phyloP scores from a whole-genome alignment of 1,284 basidiomycete species.

The Ceratobasidium sp. region DNA sequence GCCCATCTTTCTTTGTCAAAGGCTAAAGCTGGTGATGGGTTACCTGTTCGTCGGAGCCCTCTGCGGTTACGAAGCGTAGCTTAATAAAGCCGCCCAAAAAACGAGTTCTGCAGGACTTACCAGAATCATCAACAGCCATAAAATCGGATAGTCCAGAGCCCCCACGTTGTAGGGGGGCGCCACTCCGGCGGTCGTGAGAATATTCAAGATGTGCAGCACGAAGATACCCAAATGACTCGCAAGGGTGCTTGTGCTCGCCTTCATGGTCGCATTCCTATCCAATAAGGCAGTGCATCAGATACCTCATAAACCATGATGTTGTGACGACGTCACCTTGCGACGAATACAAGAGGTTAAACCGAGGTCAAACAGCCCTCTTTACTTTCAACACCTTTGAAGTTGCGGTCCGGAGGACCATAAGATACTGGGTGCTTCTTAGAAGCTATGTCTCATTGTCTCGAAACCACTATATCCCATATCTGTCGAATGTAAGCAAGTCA shows the following conservation, averaged over 20 bases:
- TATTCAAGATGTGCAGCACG: constrained; percentile 38
- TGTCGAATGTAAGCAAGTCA: too few species aligned
- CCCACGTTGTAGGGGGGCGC: not conserved
- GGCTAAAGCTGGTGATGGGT: constrained; percentile 38
- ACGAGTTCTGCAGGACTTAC: not conserved
- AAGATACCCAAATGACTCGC: constrained; percentile 35
- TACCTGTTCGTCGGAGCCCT: constrained; percentile 37
- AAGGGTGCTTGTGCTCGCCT: constrained; percentile 39
- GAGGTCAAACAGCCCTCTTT: constrained; percentile 41
- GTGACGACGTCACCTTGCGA: constrained; percentile 34
- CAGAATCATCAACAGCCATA: constrained; percentile 31
- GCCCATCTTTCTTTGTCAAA: constrained; percentile 29
- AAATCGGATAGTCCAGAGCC: constrained; percentile 14
- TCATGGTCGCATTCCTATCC: constrained; percentile 42
- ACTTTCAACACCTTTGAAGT: constrained; percentile 28
- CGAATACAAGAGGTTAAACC: constrained; percentile 31
- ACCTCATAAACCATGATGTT: not conserved
- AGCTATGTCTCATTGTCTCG: not conserved
- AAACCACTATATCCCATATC: constrained; percentile 13
- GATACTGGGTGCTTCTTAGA: constrained; percentile 23
- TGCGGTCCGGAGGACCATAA: not conserved
- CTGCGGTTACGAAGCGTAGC: not conserved
- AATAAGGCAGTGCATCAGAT: not conserved
- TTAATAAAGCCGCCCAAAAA: not conserved
- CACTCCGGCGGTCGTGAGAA: constrained; percentile 26